Evolutionary conservation across 2,329 filamentous ascomycete species (phyloP).

Genomic region (Grosmannia huntii): DNA sequence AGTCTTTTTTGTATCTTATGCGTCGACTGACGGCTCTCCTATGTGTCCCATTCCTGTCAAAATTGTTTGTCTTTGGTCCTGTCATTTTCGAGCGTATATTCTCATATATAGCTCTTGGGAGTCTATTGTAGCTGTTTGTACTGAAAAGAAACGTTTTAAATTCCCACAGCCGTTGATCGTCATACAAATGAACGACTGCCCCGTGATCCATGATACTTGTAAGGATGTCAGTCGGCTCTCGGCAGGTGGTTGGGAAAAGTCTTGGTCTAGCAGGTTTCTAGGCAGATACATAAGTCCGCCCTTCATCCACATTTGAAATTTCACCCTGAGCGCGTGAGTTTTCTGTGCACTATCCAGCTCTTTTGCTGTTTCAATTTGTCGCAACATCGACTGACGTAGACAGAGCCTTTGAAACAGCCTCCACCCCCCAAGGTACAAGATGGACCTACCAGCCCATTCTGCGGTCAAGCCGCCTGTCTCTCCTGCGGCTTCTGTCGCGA

Average conservation of each 20-base stretch:
- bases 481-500: neutral
- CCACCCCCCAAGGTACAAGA: neutral
- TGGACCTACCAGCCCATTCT: neutral
- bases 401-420: too few relatives aligned
- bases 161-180: neutral
- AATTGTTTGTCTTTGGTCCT: neutral
- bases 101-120: conserved; percentile 6
- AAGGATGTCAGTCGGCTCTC: too few relatives aligned
- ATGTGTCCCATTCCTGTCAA: neutral
- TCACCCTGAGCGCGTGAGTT: neutral
- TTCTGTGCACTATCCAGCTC: neutral
- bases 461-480: neutral
- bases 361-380: neutral
- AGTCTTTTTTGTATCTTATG: neutral
- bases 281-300: neutral
- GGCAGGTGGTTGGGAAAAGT: too few relatives aligned
- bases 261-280: neutral
- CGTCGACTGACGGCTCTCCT: neutral
- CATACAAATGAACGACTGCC: neutral
- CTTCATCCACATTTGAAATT: neutral
- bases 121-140: conserved; percentile 1
- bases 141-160: neutral
- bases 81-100: conserved; percentile 2
- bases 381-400: neutral
- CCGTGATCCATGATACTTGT: neutral